These are phyloP conservation scores for Fusarium hostae DNA, from an alignment of 2,329 filamentous ascomycete genomes.

Conservation along the genomic window DNA sequence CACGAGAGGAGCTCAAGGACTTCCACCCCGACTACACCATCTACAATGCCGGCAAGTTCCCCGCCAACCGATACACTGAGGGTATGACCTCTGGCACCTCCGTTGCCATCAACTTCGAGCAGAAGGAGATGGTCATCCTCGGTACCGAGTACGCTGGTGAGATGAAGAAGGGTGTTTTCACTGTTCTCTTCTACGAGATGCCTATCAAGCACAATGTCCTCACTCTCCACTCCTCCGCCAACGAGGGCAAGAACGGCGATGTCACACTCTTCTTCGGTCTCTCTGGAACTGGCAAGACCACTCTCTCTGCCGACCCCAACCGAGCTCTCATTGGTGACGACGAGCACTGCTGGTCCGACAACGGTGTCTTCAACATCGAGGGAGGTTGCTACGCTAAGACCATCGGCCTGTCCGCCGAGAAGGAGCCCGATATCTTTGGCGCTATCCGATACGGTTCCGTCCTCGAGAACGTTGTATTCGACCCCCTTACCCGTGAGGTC, in stretches of 20 bases:
- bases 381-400: constrained; percentile 99
- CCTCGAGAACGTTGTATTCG: constrained; percentile 98
- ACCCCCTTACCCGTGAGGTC: constrained; percentile 86
- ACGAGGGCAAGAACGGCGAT: constrained; percentile 93
- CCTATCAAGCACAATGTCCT: constrained; percentile 99
- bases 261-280: constrained; percentile 99
- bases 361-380: constrained; percentile 99
- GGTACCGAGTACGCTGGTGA: constrained; percentile 95
- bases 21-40: constrained; percentile 99
- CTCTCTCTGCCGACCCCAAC: constrained; percentile 95
- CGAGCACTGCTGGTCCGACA: constrained; percentile 99
- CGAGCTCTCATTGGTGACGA: constrained; percentile 97
- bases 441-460: constrained; percentile 98
- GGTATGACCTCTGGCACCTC: constrained; percentile 99
- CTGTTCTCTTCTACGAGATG: constrained; percentile 99
- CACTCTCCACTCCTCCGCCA: constrained; percentile 97
- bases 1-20: constrained; percentile 89
- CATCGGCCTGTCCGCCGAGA: constrained; percentile 96
- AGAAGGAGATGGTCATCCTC: constrained; percentile 99
- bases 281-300: constrained; percentile 98
- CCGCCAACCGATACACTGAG: constrained; percentile 96
- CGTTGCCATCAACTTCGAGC: constrained; percentile 97
- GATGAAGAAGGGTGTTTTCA: constrained; percentile 95
- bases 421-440: constrained; percentile 97
- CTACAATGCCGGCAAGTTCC: constrained; percentile 99